phyloP scores from a whole-genome alignment of 2,329 filamentous ascomycete species.

The Colletotrichum ledebouriae region DNA sequence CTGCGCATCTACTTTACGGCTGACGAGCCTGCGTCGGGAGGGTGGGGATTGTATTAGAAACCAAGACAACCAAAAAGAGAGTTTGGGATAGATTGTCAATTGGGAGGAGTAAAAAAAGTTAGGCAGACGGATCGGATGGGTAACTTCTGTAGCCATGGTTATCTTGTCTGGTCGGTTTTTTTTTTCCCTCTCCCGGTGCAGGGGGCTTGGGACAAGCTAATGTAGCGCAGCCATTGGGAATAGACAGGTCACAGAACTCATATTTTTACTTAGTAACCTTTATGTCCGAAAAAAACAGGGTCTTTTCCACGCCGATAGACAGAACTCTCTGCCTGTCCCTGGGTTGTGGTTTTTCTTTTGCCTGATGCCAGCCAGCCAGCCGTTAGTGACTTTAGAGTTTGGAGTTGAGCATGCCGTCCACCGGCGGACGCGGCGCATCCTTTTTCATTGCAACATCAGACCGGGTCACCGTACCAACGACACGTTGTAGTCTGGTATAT shows the following conservation, averaged over 20 bases:
- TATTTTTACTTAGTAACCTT: too few species aligned
- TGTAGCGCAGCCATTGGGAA: background rate
- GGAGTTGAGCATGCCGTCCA: background rate
- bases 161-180: background rate
- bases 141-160: constrained; percentile 4
- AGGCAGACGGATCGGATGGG: constrained; percentile 10
- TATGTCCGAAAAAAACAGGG: too few species aligned
- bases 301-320: too few species aligned
- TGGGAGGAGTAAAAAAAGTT: background rate
- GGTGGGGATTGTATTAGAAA: background rate
- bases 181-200: background rate
- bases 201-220: background rate
- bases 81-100: background rate
- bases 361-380: background rate
- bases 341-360: too few species aligned
- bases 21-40: background rate
- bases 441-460: constrained; percentile 11
- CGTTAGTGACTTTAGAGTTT: constrained; percentile 26
- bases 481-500: background rate
- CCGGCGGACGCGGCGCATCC: too few species aligned
- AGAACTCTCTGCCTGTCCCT: background rate
- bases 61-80: background rate
- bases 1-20: background rate
- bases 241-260: too few species aligned
- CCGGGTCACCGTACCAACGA: constrained; percentile 24